These are phyloP conservation scores for Pelargonium myrrhifolium DNA, from an alignment of 441 rosid species.

Conservation along the genomic window DNA sequence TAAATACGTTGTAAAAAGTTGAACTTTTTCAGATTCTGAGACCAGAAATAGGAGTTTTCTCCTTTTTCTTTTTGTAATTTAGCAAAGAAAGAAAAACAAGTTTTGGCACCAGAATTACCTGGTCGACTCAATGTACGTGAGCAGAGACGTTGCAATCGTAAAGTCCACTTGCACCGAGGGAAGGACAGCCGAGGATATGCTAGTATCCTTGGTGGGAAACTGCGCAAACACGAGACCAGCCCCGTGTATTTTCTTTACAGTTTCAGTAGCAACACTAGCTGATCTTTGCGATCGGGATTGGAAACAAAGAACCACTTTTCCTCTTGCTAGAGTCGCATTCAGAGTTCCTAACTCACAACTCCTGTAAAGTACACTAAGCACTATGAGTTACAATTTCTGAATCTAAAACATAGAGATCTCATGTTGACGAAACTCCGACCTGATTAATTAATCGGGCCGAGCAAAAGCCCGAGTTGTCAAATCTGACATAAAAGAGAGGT, in stretches of 20 bases:
- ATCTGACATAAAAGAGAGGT: background rate
- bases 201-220: slow-evolving; percentile 37
- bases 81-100: too few relatives aligned
- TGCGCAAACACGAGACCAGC: slow-evolving; percentile 39
- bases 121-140: slow-evolving; percentile 33
- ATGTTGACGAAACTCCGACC: too few relatives aligned
- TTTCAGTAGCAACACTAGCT: slow-evolving; percentile 23
- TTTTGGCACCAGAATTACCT: slow-evolving; percentile 21
- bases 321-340: slow-evolving; percentile 38
- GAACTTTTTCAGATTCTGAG: too few relatives aligned
- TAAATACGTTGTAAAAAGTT: too few relatives aligned
- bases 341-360: slow-evolving; percentile 35
- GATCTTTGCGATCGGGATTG: slow-evolving; percentile 44
- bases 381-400: background rate
- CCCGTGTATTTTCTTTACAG: slow-evolving; percentile 30
- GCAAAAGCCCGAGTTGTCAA: background rate
- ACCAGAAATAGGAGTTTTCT: too few relatives aligned
- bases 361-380: slow-evolving; percentile 22
- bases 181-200: slow-evolving; percentile 20
- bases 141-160: slow-evolving; percentile 34
- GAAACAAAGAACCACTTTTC: slow-evolving; percentile 44
- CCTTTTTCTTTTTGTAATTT: too few relatives aligned
- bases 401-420: background rate
- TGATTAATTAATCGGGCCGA: too few relatives aligned
- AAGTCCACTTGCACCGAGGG: slow-evolving; percentile 40